A percentile compares a stretch with the other conserved stretches of the same genome.
Evolutionary conservation across 768 basidiomycete species (phyloP).

Genomic region (Russula lepida): DNA sequence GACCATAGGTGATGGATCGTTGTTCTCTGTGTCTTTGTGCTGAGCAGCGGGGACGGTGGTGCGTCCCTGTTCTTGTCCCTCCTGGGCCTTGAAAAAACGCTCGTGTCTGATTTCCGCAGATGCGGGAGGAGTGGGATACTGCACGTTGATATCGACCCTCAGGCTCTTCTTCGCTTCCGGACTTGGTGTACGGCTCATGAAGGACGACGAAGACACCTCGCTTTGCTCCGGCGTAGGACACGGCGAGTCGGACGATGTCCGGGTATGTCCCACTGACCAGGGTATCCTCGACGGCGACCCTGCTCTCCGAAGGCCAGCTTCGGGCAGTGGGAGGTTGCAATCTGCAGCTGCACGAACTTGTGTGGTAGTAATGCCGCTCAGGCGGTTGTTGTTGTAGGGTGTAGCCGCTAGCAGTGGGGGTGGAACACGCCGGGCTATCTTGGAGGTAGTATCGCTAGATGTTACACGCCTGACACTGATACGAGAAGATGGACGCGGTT

Average conservation of each 20-base stretch:
- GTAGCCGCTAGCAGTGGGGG: neutral
- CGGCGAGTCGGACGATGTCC: neutral
- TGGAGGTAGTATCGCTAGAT: neutral
- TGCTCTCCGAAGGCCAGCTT: neutral
- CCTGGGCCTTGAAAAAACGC: neutral
- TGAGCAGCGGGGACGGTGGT: neutral
- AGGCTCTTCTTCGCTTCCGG: neutral
- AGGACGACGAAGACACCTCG: neutral
- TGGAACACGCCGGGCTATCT: conserved; percentile 5
- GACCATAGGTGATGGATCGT: neutral
- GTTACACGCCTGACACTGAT: neutral
- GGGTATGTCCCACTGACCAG: neutral
- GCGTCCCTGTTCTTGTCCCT: neutral
- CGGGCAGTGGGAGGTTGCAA: neutral
- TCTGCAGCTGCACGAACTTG: neutral
- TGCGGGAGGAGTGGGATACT: neutral
- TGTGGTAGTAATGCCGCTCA: neutral
- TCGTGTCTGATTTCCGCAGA: neutral
- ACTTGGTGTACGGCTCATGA: neutral
- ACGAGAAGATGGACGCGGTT: conserved; percentile 5
- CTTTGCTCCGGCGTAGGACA: neutral
- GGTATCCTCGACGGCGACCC: conserved; percentile 4
- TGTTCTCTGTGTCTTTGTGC: neutral
- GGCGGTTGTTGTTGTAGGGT: neutral
- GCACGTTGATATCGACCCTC: neutral